These are phyloP conservation scores for Schizothecium vesticola DNA, from an alignment of 495 filamentous ascomycete genomes.

Conservation along the genomic window DNA sequence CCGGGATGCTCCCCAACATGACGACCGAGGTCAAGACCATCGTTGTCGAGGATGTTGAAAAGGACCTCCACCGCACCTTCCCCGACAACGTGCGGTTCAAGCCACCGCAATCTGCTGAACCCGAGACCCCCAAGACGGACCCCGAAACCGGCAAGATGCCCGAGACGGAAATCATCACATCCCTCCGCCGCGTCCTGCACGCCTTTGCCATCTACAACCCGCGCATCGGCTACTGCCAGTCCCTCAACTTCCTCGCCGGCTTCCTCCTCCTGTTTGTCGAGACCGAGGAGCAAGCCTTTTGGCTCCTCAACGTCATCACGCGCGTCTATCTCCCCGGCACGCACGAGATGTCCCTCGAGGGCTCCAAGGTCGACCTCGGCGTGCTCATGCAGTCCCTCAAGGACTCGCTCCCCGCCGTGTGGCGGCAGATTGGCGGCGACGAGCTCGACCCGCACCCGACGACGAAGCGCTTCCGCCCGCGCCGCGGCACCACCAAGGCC, in stretches of 20 bases:
- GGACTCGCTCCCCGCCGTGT: slow-evolving; percentile 79
- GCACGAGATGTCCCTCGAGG: slow-evolving; percentile 86
- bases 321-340: slow-evolving; percentile 83
- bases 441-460: slow-evolving; percentile 50
- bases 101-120: slow-evolving; percentile 37
- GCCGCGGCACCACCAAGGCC: slow-evolving; percentile 19
- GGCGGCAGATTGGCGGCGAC: slow-evolving; percentile 80
- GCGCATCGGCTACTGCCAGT: slow-evolving; percentile 90
- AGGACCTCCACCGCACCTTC: slow-evolving; percentile 91
- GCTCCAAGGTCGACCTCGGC: slow-evolving; percentile 90
- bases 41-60: slow-evolving; percentile 87
- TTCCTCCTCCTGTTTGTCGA: slow-evolving; percentile 86
- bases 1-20: slow-evolving; percentile 12
- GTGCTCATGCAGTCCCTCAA: slow-evolving; percentile 82
- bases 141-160: slow-evolving; percentile 29
- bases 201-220: slow-evolving; percentile 89
- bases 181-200: slow-evolving; percentile 78
- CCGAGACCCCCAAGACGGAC: slow-evolving; percentile 6
- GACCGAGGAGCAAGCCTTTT: slow-evolving; percentile 85
- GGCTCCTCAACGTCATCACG: slow-evolving; percentile 91
- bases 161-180: slow-evolving; percentile 73
- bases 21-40: slow-evolving; percentile 52
- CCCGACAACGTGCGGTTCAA: slow-evolving; percentile 93
- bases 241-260: slow-evolving; percentile 94
- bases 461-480: slow-evolving; percentile 43